Base-by-base conservation (phyloP, 805 yeast species). In the Pichia kluyveri region DNA sequence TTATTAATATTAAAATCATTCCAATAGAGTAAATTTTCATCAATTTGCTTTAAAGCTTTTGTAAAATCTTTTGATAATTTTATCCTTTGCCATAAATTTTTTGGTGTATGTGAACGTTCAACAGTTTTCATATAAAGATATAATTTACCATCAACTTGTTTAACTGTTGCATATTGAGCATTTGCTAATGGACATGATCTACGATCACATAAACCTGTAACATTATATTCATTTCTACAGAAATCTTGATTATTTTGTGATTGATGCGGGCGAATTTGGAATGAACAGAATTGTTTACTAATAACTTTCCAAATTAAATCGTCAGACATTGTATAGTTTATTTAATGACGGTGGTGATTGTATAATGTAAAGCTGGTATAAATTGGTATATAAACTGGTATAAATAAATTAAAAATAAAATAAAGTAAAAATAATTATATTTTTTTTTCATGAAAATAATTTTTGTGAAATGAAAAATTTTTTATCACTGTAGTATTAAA, bases 141-240 rank as follows among this genome's bases (percentile, higher is more conserved):
- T 43, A 88, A 68, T 62, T 78, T 78, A 8, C 96, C 96, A 55
- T 84, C 87, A 30, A 84, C 74, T 56, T 78, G 82, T 61, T 86
- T 83, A 41, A 87, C 86, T 0, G 96, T 87, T 32, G 96, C 96
- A 67, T 87, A 87, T 60, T 86, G 78, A 17, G 95, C 86, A 65
- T 88, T 93, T 27, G 99, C 99, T 51, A 93, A 71, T 2, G 99
- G 99, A 65, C 99, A 93, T 6, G 97, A 86, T 63, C 83, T 89
- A 60, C 99, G 80, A 47, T 82, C 79, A 66, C 99, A 93, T 48
- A 93, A 74, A 53, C 99, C 99, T 54, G 88, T 80, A 44, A 91
- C 98, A 65, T 93, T 93, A 69, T 87, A 90, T 66, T 93, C 98
- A 63, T 91, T 93, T 64, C 97, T 74, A 69, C 99, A 93, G 63